Evolutionary conservation across 345 rosid species (phyloP).

Genomic region (Rhodamnia rubescens): DNA sequence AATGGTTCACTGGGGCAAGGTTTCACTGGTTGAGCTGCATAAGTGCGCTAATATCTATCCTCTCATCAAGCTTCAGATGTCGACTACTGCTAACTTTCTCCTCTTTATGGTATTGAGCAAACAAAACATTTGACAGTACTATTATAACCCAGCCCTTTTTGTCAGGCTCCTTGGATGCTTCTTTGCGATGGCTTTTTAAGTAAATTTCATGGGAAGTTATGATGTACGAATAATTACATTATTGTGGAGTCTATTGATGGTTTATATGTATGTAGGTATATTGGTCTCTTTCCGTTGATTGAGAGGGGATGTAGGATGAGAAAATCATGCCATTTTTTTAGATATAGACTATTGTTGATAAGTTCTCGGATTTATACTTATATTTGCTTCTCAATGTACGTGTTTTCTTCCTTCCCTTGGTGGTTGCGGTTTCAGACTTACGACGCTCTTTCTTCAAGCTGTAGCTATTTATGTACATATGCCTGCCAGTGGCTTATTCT

Average conservation of each 20-base stretch:
- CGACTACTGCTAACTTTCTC: neutral
- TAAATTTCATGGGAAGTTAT: neutral
- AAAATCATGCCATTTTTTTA: neutral
- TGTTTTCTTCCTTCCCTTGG: neutral
- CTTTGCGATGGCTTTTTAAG: neutral
- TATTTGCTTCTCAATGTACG: neutral
- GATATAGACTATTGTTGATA: neutral
- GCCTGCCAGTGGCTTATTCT: neutral
- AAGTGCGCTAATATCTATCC: neutral
- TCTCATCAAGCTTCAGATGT: neutral
- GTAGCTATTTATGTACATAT: neutral
- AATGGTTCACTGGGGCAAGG: neutral
- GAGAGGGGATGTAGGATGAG: neutral
- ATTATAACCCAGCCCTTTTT: neutral
- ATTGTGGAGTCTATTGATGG: neutral
- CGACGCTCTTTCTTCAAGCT: neutral
- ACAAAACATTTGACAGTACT: neutral
- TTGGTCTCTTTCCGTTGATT: neutral
- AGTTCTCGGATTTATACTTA: neutral
- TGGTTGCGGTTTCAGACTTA: neutral
- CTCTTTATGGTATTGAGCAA: neutral
- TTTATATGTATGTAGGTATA: neutral
- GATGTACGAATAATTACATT: neutral
- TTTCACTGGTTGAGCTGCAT: neutral
- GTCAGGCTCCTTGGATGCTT: neutral